phyloP scores from a whole-genome alignment of 2,329 filamentous ascomycete genomes.

The Nothophoma quercina region DNA sequence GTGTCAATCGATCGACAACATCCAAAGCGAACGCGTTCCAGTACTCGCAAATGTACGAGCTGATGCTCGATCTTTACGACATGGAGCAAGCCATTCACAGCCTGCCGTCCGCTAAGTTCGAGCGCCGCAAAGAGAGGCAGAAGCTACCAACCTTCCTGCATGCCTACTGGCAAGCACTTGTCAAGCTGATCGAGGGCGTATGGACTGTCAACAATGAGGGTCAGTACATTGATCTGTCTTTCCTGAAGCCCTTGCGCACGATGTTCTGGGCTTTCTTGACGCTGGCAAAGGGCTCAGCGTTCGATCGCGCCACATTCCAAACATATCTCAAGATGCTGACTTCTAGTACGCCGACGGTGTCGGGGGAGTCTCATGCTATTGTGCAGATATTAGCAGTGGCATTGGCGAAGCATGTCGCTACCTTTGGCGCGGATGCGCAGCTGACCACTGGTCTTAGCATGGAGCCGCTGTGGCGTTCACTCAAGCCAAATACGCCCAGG shows the following conservation, averaged over 20 bases:
- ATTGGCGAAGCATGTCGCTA: slow-evolving; percentile 38
- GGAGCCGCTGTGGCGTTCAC: slow-evolving; percentile 77
- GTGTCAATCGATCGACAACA: slow-evolving; percentile 37
- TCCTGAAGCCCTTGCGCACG: slow-evolving; percentile 37
- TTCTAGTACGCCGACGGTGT: slow-evolving; percentile 20
- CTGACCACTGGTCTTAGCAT: slow-evolving; percentile 79
- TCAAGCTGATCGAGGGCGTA: slow-evolving; percentile 25
- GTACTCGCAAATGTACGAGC: slow-evolving; percentile 39
- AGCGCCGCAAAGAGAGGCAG: slow-evolving; percentile 46
- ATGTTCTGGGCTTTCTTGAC: slow-evolving; percentile 60
- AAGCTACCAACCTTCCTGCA: slow-evolving; percentile 43
- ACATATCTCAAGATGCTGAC: slow-evolving; percentile 57
- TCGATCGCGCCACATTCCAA: slow-evolving; percentile 63
- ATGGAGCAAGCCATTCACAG: slow-evolving; percentile 41
- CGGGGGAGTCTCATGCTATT: slow-evolving; percentile 18
- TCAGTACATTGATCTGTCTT: slow-evolving; percentile 20
- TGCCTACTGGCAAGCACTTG: slow-evolving; percentile 33
- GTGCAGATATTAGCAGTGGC: slow-evolving; percentile 36
- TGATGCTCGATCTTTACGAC: slow-evolving; percentile 38
- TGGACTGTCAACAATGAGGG: slow-evolving; percentile 17
- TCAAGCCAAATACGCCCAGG: slow-evolving; percentile 67
- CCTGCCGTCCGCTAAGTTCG: slow-evolving; percentile 42
- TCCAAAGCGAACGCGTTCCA: slow-evolving; percentile 17
- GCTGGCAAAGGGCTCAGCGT: slow-evolving; percentile 50
- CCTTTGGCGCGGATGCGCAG: slow-evolving; percentile 74